Evolutionary conservation across 2,329 filamentous ascomycete genomes (phyloP).

Genomic region (Dactylellina drechsleri): DNA sequence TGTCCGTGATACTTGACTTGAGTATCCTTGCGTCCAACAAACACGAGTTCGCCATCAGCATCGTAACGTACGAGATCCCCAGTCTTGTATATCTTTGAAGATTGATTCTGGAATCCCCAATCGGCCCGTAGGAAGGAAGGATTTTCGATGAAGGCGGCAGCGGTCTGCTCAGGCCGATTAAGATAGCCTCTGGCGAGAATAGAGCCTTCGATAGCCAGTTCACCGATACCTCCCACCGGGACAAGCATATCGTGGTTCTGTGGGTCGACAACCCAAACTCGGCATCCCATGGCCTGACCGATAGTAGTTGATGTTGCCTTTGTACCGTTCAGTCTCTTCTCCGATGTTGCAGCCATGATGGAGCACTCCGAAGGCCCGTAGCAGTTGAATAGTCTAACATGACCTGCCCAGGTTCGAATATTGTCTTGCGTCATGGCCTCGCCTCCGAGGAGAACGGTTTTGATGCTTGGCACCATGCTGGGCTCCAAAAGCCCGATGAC

Average conservation of each 20-base stretch:
- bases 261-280: constrained; percentile 63
- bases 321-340: not conserved
- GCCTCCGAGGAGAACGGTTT: constrained; percentile 54
- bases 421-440: constrained; percentile 15
- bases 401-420: constrained; percentile 11
- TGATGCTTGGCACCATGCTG: constrained; percentile 62
- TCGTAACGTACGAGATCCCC: constrained; percentile 70
- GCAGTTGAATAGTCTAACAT: constrained; percentile 59
- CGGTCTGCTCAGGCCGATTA: constrained; percentile 61
- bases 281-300: constrained; percentile 12
- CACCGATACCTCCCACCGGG: constrained; percentile 61
- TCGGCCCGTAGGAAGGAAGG: constrained; percentile 16
- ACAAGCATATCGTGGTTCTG: constrained; percentile 60
- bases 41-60: constrained; percentile 67
- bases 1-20: constrained; percentile 75
- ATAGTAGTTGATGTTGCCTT: not conserved
- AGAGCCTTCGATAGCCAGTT: constrained; percentile 62
- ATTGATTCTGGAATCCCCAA: constrained; percentile 23
- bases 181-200: constrained; percentile 62
- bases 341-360: constrained; percentile 14
- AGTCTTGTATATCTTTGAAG: constrained; percentile 68
- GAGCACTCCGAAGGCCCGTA: constrained; percentile 61
- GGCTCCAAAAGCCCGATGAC: constrained; percentile 63
- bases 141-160: constrained; percentile 58
- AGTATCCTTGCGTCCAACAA: constrained; percentile 73